A percentile compares a stretch with the other conserved stretches of the same genome.
phyloP scores from a whole-genome alignment of 1,139 yeast species.

The Candida mesenterica region DNA sequence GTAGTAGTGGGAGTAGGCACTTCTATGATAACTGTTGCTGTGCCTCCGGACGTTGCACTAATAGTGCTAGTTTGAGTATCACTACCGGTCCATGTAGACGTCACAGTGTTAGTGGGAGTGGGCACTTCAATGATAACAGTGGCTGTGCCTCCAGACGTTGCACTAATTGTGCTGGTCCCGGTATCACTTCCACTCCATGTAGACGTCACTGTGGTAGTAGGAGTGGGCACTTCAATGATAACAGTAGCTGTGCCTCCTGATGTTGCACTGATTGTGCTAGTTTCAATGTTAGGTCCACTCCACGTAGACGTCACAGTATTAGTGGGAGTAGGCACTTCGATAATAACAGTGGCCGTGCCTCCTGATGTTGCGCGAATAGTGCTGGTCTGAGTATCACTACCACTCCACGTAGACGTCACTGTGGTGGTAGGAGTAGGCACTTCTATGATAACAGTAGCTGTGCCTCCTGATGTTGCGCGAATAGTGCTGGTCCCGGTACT shows the following conservation, averaged over 20 bases:
- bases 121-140: constrained; percentile 16
- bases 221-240: constrained; percentile 15
- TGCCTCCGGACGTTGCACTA: constrained; percentile 1
- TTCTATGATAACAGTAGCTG: constrained; percentile 16
- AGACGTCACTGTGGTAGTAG: constrained; percentile 9
- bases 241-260: constrained; percentile 15
- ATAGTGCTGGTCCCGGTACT: constrained; percentile 12
- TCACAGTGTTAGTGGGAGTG: constrained; percentile 9
- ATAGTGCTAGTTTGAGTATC: constrained; percentile 4
- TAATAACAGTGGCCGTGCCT: constrained; percentile 14
- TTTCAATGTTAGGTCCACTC: neutral
- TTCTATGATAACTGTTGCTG: constrained; percentile 11
- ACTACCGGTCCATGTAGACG: constrained; percentile 7
- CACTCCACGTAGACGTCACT: too few species aligned
- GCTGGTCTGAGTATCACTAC: constrained; percentile 5
- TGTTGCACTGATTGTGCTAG: neutral
- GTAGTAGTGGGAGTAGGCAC: constrained; percentile 7
- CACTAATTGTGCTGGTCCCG: constrained; percentile 11
- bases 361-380: constrained; percentile 8
- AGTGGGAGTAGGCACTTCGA: constrained; percentile 18
- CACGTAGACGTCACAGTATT: neutral
- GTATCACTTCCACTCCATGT: constrained; percentile 12
- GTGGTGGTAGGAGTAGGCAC: constrained; percentile 11
- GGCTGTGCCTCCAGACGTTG: constrained; percentile 11
- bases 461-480: constrained; percentile 9